Evolutionary conservation across 306 rosid genomes (phyloP), one percentile per base, ranked within the genome.

Genomic region (Trifolium repens): DNA sequence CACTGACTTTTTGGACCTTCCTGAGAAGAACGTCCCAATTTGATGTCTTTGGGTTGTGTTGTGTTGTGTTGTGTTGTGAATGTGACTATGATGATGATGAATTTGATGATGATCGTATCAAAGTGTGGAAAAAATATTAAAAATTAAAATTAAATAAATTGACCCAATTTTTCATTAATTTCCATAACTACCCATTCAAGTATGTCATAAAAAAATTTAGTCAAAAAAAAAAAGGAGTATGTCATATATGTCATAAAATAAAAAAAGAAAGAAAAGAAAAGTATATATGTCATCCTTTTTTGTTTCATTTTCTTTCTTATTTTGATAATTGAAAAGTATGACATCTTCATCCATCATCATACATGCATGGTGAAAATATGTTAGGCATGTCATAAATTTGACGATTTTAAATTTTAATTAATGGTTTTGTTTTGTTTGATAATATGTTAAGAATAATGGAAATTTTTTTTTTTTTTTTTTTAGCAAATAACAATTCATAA

Each of bases 1-100:
- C 79, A 84, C 85, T 74, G 92, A 79, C 88, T 85, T 85, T 87
- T 80, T 88, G 88, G 96, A 88, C 85, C 90, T 88, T 80, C 78
- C 73, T 76, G 74, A 43, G 89, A 72, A 83, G 88, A 80, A 84
- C 82, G 82, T 82, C 84, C 87, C 88, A 87, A 85, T 62, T 69
- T 71, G 80, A 63, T 53, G 80, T 34, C 72, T 67, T 44, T 70
- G 74, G 47, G 63, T 52, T 70, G 35, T 32, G 35, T 32, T 32
- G 35, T 30, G 34, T 30, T 30, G 34, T 30, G 34, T 30, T 30
- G 34, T 30, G 34, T 3, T 30, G 34, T 70, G 63, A 52, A 30
- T 50, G 58, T 66, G 71, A 67, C 37, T 27, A 63, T 47, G 78
- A 74, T 80, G 86, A 85, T 78, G 80, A 61, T 78, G 42, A 39